These are phyloP conservation scores for Amaranthus cruentus DNA, from an alignment of 148 eudicot species.

Conservation along the genomic window DNA sequence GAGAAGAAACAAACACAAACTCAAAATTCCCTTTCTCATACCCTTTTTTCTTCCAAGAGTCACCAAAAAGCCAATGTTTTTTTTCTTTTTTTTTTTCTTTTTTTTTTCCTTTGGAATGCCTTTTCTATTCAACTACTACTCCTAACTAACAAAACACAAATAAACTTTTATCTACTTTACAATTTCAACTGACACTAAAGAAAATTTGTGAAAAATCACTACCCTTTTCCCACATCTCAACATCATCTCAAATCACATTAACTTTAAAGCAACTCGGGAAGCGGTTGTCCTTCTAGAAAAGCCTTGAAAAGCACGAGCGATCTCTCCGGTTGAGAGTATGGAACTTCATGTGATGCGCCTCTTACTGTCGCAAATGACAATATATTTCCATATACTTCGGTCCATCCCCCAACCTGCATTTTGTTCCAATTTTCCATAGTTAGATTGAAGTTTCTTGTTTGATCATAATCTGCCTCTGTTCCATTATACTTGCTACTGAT, in stretches of 20 bases:
- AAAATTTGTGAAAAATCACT: background rate
- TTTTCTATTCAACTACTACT: conserved; percentile 12
- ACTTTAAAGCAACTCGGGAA: conserved; percentile 49
- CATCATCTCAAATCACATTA: background rate
- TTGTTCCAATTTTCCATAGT: background rate
- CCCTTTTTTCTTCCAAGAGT: conserved; percentile 1
- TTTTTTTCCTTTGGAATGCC: background rate
- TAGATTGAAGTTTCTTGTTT: background rate
- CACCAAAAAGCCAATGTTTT: conserved; percentile 16
- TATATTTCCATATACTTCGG: conserved; percentile 61
- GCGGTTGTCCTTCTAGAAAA: conserved; percentile 57
- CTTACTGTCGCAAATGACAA: conserved; percentile 78
- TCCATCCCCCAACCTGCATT: conserved; percentile 89
- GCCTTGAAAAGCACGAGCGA: conserved; percentile 80
- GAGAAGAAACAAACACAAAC: conserved; percentile 10
- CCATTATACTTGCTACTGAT: too few relatives aligned
- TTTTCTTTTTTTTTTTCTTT: conserved; percentile 1
- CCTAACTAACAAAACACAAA: conserved; percentile 19
- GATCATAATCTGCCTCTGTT: background rate
- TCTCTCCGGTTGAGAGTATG: conserved; percentile 82
- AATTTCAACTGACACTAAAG: conserved; percentile 18
- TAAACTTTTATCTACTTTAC: conserved; percentile 21
- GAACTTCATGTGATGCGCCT: conserved; percentile 93
- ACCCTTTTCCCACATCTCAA: background rate
- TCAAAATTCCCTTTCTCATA: conserved; percentile 11